Base-by-base conservation (phyloP, 2,329 filamentous ascomycete genomes). In the Leptographium procerum region DNA sequence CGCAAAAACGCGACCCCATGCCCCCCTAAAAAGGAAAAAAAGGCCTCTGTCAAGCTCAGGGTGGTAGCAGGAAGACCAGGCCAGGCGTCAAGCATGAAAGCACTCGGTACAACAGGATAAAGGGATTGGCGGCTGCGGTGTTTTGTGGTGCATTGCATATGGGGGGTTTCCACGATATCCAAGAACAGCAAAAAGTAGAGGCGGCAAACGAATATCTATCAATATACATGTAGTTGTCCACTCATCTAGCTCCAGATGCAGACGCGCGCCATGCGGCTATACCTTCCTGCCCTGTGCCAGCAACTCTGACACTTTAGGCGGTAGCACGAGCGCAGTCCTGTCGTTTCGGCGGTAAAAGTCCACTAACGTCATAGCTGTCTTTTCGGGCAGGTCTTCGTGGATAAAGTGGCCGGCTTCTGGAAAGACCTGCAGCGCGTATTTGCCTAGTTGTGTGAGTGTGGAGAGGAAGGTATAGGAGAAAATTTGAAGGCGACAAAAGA, bases 351-450 rank as follows among this genome's bases (percentile, higher is more conserved):
- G 87, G 68, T 94, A 92, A 69, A 99, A 97, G 69, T 99, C 94
- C 1, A 88, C 88, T 56, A 97, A 75, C 10, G 90, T 81, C 65
- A 87, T 78, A 0, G 94, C 94, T 50, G 88, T 95, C 76, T 92
- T 95, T 67, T 91, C 88, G 0, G 94, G 91, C 55, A 92, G 81
- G 70, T 99, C 94, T 71, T 99, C 94, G 64, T 99, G 94, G 58
- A 99, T 84, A 67, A 99, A 99, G 70, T 99, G 94, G 0, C 94
- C 94, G 1, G 94, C 91, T 69, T 96, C 89, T 0, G 94, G 91
- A 66, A 97, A 88, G 8, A 99, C 91, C 65, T 96, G 89, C 52
- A 99, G 76, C 59, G 95, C 91, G 69, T 97, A 99, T 78, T 97
- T 97, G 6, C 91, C 87, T 84, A 61, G 55, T 11, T 13, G 29